These are phyloP conservation scores for Mortierella sp. DNA, from an alignment of 371 early-diverging fungal genomes.

Conservation along the genomic window DNA sequence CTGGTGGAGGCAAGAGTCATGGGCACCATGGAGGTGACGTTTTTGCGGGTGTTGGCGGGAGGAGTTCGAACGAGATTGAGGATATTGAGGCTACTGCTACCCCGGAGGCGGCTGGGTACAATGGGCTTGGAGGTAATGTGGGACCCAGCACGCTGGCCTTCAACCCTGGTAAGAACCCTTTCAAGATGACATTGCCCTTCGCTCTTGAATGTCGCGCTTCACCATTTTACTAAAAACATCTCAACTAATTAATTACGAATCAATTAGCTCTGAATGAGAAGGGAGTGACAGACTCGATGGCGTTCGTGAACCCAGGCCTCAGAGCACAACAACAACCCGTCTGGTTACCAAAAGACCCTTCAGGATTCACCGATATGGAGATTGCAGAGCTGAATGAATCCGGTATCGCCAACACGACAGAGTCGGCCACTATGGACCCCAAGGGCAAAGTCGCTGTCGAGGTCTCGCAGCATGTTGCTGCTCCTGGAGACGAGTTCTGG, in stretches of 20 bases:
- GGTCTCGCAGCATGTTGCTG: slow-evolving; percentile 5
- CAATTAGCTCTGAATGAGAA: slow-evolving; percentile 10
- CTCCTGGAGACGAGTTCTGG: slow-evolving; percentile 46
- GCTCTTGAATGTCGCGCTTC: neutral
- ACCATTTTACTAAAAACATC: neutral
- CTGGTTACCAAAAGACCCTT: slow-evolving; percentile 50
- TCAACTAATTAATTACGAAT: neutral
- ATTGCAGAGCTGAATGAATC: slow-evolving; percentile 31
- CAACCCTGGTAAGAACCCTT: neutral
- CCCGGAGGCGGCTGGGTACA: neutral
- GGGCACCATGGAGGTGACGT: neutral
- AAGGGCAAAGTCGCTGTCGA: slow-evolving; percentile 37
- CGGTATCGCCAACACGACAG: slow-evolving; percentile 29
- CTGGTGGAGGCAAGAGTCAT: neutral
- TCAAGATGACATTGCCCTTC: neutral
- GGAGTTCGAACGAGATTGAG: neutral
- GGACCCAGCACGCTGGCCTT: neutral
- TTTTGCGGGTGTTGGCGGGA: neutral
- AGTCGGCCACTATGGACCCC: slow-evolving; percentile 35
- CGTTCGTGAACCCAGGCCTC: slow-evolving; percentile 42
- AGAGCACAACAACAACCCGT: slow-evolving; percentile 31
- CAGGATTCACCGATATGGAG: slow-evolving; percentile 47
- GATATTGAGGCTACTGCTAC: neutral
- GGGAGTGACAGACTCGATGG: slow-evolving; percentile 18
- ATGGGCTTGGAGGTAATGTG: neutral